Conservation (phyloP, 257 asterid species). For the Primulina eburnea region DNA sequence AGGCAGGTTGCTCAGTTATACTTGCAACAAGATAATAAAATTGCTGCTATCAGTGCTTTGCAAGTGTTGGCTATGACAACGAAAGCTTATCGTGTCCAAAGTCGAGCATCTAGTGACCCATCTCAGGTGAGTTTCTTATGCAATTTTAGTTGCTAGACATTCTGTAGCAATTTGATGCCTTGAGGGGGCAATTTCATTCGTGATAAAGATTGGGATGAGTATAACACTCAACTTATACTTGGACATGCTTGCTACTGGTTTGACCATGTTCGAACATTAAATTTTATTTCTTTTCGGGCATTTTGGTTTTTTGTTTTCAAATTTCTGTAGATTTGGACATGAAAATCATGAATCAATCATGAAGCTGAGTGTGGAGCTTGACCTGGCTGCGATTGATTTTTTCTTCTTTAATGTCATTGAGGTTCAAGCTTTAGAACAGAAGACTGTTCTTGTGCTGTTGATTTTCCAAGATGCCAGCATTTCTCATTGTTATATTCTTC, state of each 20-base stretch:
- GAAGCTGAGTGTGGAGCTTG: slow-evolving; percentile 8
- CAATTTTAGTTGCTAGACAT: slow-evolving; percentile 16
- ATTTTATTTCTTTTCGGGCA: background rate
- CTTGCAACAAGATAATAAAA: slow-evolving; percentile 89
- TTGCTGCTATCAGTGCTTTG: slow-evolving; percentile 96
- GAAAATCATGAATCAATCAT: slow-evolving; percentile 2
- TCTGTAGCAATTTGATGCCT: slow-evolving; percentile 22
- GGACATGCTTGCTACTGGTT: background rate
- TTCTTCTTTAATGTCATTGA: background rate
- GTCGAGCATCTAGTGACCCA: slow-evolving; percentile 74
- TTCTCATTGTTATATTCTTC: slow-evolving; percentile 16
- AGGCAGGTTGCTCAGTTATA: slow-evolving; percentile 97
- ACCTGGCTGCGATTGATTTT: background rate
- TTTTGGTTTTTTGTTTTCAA: background rate
- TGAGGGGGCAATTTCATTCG: slow-evolving; percentile 2
- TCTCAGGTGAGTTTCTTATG: slow-evolving; percentile 50
- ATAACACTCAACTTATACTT: background rate
- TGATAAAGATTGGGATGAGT: slow-evolving; percentile 7
- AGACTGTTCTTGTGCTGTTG: too few relatives aligned
- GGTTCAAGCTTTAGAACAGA: background rate
- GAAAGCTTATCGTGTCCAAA: slow-evolving; percentile 92
- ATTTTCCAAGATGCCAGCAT: slow-evolving; percentile 10
- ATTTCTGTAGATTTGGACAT: background rate
- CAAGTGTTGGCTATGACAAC: slow-evolving; percentile 99
- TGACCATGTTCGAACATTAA: slow-evolving; percentile 14